Evolutionary conservation across 2,329 filamentous ascomycete genomes (phyloP), one percentile per base, ranked within the genome.

Genomic region (Laburnicola sp.): DNA sequence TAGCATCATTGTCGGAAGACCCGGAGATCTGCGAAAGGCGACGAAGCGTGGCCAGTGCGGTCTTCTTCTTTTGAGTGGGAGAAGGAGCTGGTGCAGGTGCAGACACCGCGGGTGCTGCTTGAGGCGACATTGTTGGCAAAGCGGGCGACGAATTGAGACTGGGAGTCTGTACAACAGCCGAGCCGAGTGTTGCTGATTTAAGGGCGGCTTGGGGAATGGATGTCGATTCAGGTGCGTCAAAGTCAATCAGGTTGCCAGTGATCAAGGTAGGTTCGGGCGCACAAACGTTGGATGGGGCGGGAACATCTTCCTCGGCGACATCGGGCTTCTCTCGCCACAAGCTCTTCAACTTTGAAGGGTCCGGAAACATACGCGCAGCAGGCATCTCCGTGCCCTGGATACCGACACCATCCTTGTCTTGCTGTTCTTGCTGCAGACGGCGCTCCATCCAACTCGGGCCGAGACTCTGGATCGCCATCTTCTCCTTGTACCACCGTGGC

Each of bases 401-500:
- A 2, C 28, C 42, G 3, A 53, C 48, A 0, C 50, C 45, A 2
- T 45, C 57, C 2, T 32, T 41, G 6, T 54, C 25, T 8, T 56
- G 54, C 16, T 16, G 16, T 6, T 30, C 6, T 3, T 31, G 21
- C 25, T 23, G 34, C 21, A 64, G 31, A 9, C 53, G 57, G 11
- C 48, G 55, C 50, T 68, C 56, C 53, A 66, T 58, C 66, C 67
- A 69, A 2, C 62, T 69, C 5, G 46, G 54, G 1, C 50, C 48
- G 22, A 53, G 44, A 4, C 46, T 25, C 28, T 40, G 28, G 3
- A 75, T 60, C 1, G 66, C 66, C 22, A 56, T 60, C 59, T 78
- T 77, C 46, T 84, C 79, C 46, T 76, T 75, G 64, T 77, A 85
- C 84, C 84, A 86, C 6, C 71, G 69, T 6, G 84, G 83, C 11